Evolutionary conservation across 225 moss, liverwort and hornwort species (phyloP), one percentile per base, ranked within the genome.

Genomic region (Antitrichia curtipendula): DNA sequence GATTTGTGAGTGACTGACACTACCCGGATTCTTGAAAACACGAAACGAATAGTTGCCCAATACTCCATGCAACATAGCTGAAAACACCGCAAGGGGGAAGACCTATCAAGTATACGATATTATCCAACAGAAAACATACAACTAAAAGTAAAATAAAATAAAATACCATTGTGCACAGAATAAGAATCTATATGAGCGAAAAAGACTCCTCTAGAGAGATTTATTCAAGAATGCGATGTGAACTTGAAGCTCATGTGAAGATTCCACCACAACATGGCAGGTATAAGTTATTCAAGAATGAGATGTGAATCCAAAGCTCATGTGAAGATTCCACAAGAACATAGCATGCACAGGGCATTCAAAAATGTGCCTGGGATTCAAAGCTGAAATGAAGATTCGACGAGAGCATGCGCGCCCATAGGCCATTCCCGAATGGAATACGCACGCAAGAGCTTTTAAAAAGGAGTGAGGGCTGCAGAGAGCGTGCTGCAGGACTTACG

Each of bases 401-500:
- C n/a, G n/a, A n/a, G n/a, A n/a, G n/a, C 4, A 9, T 31, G 31
- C 52, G 21, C 7, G 8, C 6, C 5, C 31, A 14, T 1, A 49
- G 4, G 27, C 8, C 65, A 66, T 29, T 21, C 13, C 17, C 40
- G 40, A 49, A 64, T 28, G 56, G 38, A 9, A 34, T 34, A 12
- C 16, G 58, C 43, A 34, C 8, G 41, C 25, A 32, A n/a, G 25
- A 65, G 64, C 27, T 38, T 16, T 2, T 1, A 7, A 27, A 43
- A 16, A 41, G 10, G 32, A 41, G 49, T 5, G 60, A 68, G 10
- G 5, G 28, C 9, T 27, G 47, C 50, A 40, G 9, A 71, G 28
- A n/a, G 62, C 41, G 23, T 2, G 32, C 32, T 36, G 82, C 28
- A 75, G 2, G 32, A 81, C 94, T 95, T 91, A 98, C 98, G 88